These are phyloP conservation scores for Periconia sp. DNA, from an alignment of 2,329 filamentous ascomycete species.

Conservation along the genomic window DNA sequence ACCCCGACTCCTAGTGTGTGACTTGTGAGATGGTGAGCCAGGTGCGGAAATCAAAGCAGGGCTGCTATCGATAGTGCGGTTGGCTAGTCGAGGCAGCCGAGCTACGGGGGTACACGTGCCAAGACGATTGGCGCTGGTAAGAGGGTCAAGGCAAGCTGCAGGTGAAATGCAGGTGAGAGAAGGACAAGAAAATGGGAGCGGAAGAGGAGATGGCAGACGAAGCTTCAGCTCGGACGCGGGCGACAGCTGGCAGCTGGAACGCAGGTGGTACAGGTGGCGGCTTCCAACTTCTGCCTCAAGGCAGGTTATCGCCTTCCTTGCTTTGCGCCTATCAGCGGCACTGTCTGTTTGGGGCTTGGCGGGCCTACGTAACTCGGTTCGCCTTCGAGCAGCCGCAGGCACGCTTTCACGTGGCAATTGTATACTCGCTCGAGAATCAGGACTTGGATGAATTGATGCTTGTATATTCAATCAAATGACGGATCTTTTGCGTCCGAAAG, in stretches of 20 bases:
- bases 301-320: slow-evolving; percentile 12
- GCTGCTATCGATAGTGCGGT: slow-evolving; percentile 22
- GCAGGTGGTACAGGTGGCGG: neutral
- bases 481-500: no score
- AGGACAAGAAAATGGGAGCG: neutral
- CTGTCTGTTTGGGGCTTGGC: neutral
- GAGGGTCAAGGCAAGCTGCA: slow-evolving; percentile 10
- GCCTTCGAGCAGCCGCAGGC: no score
- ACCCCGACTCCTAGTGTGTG: slow-evolving; percentile 21
- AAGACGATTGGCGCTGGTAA: slow-evolving; percentile 29
- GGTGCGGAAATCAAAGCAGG: slow-evolving; percentile 11
- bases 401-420: neutral
- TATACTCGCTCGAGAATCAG: no score
- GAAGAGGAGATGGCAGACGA: neutral
- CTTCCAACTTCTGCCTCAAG: neutral
- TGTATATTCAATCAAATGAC: no score
- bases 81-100: slow-evolving; percentile 6
- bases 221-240: neutral
- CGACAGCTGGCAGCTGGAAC: neutral
- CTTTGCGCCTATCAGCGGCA: slow-evolving; percentile 4
- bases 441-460: no score
- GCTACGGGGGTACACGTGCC: slow-evolving; percentile 35
- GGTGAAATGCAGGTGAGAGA: slow-evolving; percentile 11
- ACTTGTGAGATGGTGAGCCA: slow-evolving; percentile 11
- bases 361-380: slow-evolving; percentile 1